Evolutionary conservation across 257 asterid genomes (phyloP).

Genomic region (Nicotiana tomentosiformis): DNA sequence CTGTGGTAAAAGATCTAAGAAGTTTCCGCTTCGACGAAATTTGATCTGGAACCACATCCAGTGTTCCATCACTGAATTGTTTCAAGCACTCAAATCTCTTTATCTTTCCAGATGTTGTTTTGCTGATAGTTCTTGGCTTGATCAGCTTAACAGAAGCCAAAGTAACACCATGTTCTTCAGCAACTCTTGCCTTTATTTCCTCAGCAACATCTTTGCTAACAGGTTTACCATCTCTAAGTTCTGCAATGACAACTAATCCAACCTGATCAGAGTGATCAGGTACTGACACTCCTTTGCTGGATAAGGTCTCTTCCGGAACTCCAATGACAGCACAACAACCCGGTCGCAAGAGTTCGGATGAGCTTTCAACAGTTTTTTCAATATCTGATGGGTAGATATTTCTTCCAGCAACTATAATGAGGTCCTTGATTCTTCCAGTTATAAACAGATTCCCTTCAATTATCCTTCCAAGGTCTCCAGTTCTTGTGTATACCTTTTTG

Average conservation of each 20-base stretch:
- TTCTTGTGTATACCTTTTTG: conserved; percentile 48
- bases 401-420: conserved; percentile 77
- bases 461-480: conserved; percentile 69
- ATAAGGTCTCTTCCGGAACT: conserved; percentile 68
- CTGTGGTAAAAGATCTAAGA: conserved; percentile 62
- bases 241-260: conserved; percentile 81
- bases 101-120: conserved; percentile 79
- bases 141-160: conserved; percentile 60
- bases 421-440: conserved; percentile 87
- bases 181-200: conserved; percentile 48
- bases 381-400: conserved; percentile 75
- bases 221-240: conserved; percentile 59
- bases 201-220: conserved; percentile 41
- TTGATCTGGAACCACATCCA: conserved; percentile 50
- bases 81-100: conserved; percentile 78
- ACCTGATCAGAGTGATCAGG: conserved; percentile 62
- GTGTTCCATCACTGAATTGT: conserved; percentile 60
- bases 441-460: conserved; percentile 57
- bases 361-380: conserved; percentile 76
- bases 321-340: conserved; percentile 87
- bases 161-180: conserved; percentile 72
- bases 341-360: conserved; percentile 65
- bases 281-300: conserved; percentile 49
- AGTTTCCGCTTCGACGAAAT: conserved; percentile 33
- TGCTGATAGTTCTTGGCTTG: conserved; percentile 69